Conservation (phyloP, 345 rosid genomes). For the Rubroshorea leprosula region DNA sequence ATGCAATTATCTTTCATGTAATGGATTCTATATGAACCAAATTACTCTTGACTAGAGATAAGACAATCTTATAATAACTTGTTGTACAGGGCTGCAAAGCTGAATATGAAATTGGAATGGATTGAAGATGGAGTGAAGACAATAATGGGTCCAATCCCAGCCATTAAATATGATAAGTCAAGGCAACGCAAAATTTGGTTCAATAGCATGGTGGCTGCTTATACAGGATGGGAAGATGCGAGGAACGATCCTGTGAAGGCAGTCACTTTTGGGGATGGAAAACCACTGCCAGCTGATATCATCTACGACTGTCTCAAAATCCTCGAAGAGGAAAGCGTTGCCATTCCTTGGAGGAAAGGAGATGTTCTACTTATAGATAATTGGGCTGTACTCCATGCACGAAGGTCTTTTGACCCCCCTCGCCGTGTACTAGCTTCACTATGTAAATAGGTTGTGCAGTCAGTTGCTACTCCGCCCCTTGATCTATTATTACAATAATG, state of each 20-base stretch:
- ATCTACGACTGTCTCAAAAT: conserved; percentile 54
- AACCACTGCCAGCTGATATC: conserved; percentile 54
- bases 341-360: conserved; percentile 86
- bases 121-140: conserved; percentile 61
- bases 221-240: conserved; percentile 76
- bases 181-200: conserved; percentile 82
- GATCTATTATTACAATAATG: no score
- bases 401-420: conserved; percentile 67
- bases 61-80: no score
- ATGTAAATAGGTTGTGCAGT: conserved; percentile 43
- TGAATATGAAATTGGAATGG: conserved; percentile 88
- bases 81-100: conserved; percentile 56
- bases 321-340: conserved; percentile 73
- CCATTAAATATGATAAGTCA: conserved; percentile 49
- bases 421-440: conserved; percentile 81
- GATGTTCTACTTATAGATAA: conserved; percentile 72
- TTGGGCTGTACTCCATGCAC: conserved; percentile 82
- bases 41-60: no score
- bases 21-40: no score
- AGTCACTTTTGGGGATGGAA: conserved; percentile 66
- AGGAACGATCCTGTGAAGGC: conserved; percentile 73
- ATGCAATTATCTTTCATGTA: no score
- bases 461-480: no score
- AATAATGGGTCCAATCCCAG: conserved; percentile 86
- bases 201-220: conserved; percentile 90